These are phyloP conservation scores for Sporobolomyces pararoseus DNA, from an alignment of 768 basidiomycete species.

Conservation along the genomic window DNA sequence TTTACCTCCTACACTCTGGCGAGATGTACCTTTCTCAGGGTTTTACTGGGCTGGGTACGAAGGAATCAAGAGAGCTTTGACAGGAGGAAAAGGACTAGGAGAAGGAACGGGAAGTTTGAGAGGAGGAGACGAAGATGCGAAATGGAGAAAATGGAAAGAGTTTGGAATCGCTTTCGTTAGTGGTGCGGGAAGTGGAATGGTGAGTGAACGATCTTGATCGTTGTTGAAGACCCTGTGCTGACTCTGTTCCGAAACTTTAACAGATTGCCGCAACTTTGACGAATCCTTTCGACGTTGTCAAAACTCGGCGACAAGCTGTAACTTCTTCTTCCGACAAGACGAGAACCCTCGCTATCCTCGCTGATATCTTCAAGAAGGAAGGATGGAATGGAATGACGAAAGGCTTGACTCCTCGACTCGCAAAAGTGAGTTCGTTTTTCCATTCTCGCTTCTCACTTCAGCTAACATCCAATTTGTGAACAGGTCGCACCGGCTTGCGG, in stretches of 20 bases:
- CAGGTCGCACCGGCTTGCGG: constrained; percentile 74
- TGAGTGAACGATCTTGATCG: constrained; percentile 14
- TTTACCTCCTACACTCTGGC: constrained; percentile 85
- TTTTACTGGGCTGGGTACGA: constrained; percentile 97
- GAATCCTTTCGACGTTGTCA: constrained; percentile 93
- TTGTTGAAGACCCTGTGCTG: constrained; percentile 17
- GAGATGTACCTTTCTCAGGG: constrained; percentile 96
- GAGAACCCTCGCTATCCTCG: constrained; percentile 62
- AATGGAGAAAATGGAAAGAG: constrained; percentile 27
- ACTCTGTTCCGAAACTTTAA: background rate
- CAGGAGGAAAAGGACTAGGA: constrained; percentile 49
- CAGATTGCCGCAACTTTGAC: constrained; percentile 72
- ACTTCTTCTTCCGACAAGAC: constrained; percentile 45
- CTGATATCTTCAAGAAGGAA: constrained; percentile 71
- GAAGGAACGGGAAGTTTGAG: constrained; percentile 48
- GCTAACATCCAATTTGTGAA: background rate
- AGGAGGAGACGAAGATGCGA: constrained; percentile 2
- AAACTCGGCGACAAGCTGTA: constrained; percentile 82
- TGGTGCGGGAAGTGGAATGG: constrained; percentile 80
- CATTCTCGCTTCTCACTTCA: background rate
- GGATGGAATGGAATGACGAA: constrained; percentile 74
- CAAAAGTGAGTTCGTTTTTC: constrained; percentile 66
- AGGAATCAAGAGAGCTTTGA: constrained; percentile 64
- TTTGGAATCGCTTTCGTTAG: constrained; percentile 70
- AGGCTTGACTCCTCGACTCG: constrained; percentile 79